Evolutionary conservation across 2,329 filamentous ascomycete species (phyloP), one percentile per base, ranked within the genome.

Genomic region (Xylariaceae sp.): DNA sequence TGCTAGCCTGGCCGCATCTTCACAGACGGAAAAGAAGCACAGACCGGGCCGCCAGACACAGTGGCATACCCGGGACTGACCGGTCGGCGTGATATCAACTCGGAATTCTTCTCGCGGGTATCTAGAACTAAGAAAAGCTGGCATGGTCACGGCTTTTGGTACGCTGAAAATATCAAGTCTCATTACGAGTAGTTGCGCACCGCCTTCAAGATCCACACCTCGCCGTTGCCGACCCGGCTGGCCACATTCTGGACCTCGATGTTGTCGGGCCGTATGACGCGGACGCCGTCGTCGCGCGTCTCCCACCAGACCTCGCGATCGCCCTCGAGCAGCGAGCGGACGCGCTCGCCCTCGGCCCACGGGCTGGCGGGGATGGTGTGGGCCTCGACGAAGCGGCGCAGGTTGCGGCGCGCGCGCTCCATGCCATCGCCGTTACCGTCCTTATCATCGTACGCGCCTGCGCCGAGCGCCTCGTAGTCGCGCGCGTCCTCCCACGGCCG

Each of bases 401-500:
- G 57, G 51, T 96, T 96, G 45, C 64, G 64, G 41, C 77, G 72
- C 6, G 92, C 90, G 31, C 88, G 71, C 36, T 87, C 79, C 51
- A 82, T 74, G 0, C 88, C 90, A 12, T 82, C 74, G 0, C 88
- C 90, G n/a, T n/a, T n/a, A n/a, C n/a, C n/a, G 12, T 76, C 75
- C 1, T 70, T 64, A 0, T 88, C 88, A 29, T 83, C 76, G 53
- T 94, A 95, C 1, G 82, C 86, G 19, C 78, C 61, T 2, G 71
- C 67, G 0, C 86, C 87, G 3, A 83, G 62, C 1, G 59, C 58
- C 3, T 68, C 63, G 55, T 92, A 90, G 45, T 94, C 88, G 33
- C 70, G 60, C 0, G 83, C 75, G 42, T 89, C 67, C 49, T 83
- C 85, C 86, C 86, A 94, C 0, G 89, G 89, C 58, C 95, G 96